phyloP scores from a whole-genome alignment of 2,329 filamentous ascomycete genomes.

The Alternaria longipes region DNA sequence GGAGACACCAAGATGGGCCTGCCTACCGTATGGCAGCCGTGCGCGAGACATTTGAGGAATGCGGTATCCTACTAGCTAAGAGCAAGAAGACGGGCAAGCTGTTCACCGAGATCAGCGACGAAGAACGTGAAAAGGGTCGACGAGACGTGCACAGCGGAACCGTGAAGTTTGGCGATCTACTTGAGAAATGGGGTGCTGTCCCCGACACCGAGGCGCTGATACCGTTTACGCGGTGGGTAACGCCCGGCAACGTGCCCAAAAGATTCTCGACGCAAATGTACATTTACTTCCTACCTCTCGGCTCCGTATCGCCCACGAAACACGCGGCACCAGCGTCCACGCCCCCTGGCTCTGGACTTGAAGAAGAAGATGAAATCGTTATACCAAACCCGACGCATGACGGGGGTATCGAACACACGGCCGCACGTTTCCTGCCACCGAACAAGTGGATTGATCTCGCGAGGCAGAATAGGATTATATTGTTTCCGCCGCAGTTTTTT shows the following conservation, averaged over 20 bases:
- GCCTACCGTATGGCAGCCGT: slow-evolving; percentile 85
- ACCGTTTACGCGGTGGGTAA: slow-evolving; percentile 93
- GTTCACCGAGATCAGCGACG: slow-evolving; percentile 66
- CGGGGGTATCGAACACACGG: slow-evolving; percentile 74
- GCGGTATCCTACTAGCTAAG: slow-evolving; percentile 81
- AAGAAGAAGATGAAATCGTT: slow-evolving; percentile 60
- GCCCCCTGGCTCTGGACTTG: slow-evolving; percentile 43
- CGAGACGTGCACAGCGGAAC: slow-evolving; percentile 73
- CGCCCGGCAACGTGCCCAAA: slow-evolving; percentile 74
- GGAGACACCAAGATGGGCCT: slow-evolving; percentile 73
- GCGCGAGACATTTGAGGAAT: slow-evolving; percentile 94
- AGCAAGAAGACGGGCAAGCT: slow-evolving; percentile 62
- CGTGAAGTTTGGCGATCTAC: slow-evolving; percentile 73
- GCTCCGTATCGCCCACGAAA: slow-evolving; percentile 42
- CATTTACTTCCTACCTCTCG: slow-evolving; percentile 81
- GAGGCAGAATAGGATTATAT: slow-evolving; percentile 71
- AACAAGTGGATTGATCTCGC: slow-evolving; percentile 74
- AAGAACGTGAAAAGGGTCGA: slow-evolving; percentile 71
- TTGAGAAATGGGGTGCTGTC: slow-evolving; percentile 64
- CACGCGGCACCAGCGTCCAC: slow-evolving; percentile 39
- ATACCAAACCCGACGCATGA: slow-evolving; percentile 77
- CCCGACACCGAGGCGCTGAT: slow-evolving; percentile 74
- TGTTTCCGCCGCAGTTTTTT: slow-evolving; percentile 91
- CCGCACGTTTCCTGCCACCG: slow-evolving; percentile 78
- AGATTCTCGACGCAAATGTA: slow-evolving; percentile 98